phyloP scores from a whole-genome alignment of 148 eudicot species.

The Rhododendron vialii region DNA sequence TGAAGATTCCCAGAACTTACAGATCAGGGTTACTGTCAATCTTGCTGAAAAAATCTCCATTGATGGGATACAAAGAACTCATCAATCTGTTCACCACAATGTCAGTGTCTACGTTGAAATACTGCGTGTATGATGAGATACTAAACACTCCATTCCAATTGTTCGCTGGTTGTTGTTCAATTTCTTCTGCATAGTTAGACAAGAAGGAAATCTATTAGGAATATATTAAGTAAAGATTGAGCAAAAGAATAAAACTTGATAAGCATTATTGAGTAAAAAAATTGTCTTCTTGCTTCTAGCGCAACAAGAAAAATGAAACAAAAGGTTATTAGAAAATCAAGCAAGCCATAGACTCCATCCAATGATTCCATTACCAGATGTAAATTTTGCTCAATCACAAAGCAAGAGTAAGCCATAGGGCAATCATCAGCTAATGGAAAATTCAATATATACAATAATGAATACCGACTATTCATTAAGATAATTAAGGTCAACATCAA shows the following conservation, averaged over 20 bases:
- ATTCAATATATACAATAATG: not conserved
- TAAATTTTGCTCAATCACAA: not conserved
- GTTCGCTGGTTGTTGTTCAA: constrained; percentile 56
- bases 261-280: not conserved
- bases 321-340: not conserved
- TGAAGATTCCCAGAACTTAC: constrained; percentile 44
- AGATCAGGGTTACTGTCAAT: constrained; percentile 96
- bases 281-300: not conserved
- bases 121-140: constrained; percentile 80
- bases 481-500: not conserved
- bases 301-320: not conserved
- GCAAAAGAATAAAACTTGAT: not conserved
- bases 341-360: not conserved
- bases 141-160: constrained; percentile 82
- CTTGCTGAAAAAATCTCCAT: constrained; percentile 90
- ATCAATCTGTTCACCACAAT: constrained; percentile 73
- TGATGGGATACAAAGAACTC: constrained; percentile 68
- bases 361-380: not conserved
- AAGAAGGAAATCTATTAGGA: constrained; percentile 8
- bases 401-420: constrained; percentile 3
- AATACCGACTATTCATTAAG: not conserved
- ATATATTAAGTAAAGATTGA: not conserved
- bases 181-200: constrained; percentile 50
- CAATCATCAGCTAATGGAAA: not conserved
- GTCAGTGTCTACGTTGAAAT: constrained; percentile 93